These are phyloP conservation scores for Solanum appendiculatum DNA, from an alignment of 257 asterid genomes.

Conservation along the genomic window DNA sequence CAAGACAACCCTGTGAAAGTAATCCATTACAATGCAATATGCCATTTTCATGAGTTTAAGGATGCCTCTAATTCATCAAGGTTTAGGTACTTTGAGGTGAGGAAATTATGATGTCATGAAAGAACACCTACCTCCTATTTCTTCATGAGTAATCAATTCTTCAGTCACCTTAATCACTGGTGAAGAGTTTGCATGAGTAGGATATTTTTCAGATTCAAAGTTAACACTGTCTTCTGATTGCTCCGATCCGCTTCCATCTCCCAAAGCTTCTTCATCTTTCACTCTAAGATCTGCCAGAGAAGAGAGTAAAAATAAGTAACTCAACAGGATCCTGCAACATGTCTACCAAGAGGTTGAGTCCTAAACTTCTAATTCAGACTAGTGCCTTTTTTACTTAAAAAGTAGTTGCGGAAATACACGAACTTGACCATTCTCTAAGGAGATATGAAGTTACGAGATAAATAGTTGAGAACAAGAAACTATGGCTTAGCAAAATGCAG, in stretches of 20 bases:
- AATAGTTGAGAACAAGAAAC: background rate
- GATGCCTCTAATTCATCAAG: background rate
- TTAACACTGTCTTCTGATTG: background rate
- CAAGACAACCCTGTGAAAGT: background rate
- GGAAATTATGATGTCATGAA: background rate
- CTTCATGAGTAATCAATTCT: background rate
- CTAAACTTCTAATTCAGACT: background rate
- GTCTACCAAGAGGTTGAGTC: background rate
- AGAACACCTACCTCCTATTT: background rate
- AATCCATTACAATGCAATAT: background rate
- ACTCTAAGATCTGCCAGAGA: constrained; percentile 4
- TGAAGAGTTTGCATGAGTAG: background rate
- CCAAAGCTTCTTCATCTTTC: constrained; percentile 7
- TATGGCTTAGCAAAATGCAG: background rate
- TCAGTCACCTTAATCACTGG: background rate
- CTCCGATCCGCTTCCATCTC: background rate
- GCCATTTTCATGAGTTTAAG: background rate
- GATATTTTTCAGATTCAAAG: background rate
- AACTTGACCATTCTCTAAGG: background rate
- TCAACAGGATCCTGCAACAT: constrained; percentile 1
- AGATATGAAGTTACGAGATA: background rate
- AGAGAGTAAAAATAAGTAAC: background rate
- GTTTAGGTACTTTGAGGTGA: background rate
- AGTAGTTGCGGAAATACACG: background rate
- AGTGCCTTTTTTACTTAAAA: background rate